Evolutionary conservation across 345 rosid genomes (phyloP), one percentile per base, ranked within the genome.

Genomic region (Gossypium longicalyx): DNA sequence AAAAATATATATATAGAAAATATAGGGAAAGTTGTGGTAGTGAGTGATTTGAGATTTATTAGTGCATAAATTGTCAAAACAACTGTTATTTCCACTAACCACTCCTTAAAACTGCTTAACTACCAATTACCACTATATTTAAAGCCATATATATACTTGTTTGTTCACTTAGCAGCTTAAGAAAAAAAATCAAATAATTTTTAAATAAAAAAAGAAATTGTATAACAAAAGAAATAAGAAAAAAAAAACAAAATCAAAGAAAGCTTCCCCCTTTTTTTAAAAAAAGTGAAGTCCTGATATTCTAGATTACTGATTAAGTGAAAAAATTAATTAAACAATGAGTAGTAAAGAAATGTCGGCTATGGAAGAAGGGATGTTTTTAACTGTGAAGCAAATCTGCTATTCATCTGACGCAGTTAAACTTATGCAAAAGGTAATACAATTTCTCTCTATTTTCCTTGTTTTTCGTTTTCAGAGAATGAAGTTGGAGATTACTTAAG

Each of bases 21-120:
- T 45, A 45, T 45, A 20, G 53, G 29, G 9, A 17, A 66, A 20
- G 7, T 9, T 68, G 22, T 44, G 58, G 34, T 41, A 67, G 56
- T 47, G 41, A 73, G 56, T 56, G 41, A 47, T 19, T 13, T 58
- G 12, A 47, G 41, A 49, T 69, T 58, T 11, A 23, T 54, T 27
- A 60, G 38, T 22, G 58, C 49, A 23, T 43, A 38, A 54, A 71
- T 44, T 38, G 62, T 34, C n/a, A 67, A 27, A 48, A 76, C n/a
- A 70, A 29, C 22, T 52, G 23, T 20, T 20, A 12, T 22, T 77
- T 77, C 80, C 73, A 48, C 47, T 22, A 2, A 67, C 62, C 27
- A 20, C 59, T 67, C 80, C 43, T 66, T 34, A 67, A 77, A 78
- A 38, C 34, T 66, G 80, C 47, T 67, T 27, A 59, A 59, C 80